Percentiles rank a stretch among this genome's conserved stretches.
phyloP scores from a whole-genome alignment of 2,329 filamentous ascomycete species.

The Ascochyta fabae region DNA sequence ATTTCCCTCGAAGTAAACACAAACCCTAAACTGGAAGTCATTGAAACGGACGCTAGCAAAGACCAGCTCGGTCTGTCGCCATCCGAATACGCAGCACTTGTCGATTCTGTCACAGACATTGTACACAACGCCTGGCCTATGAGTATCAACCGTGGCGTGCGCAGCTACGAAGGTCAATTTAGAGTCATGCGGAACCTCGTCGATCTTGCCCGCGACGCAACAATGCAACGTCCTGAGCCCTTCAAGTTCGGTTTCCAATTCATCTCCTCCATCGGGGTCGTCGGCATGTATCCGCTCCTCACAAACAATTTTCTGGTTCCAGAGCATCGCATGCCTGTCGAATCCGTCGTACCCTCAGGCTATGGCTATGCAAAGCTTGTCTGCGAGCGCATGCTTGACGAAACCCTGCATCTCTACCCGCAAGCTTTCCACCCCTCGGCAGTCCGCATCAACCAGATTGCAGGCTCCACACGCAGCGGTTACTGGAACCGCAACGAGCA shows the following conservation, averaged over 20 bases:
- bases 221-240: conserved; percentile 9
- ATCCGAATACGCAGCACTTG: conserved; percentile 47
- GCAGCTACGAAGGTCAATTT: conserved; percentile 60
- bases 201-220: conserved; percentile 50
- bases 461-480: conserved; percentile 57
- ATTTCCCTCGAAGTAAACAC: not conserved
- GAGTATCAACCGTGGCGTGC: conserved; percentile 59
- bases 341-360: conserved; percentile 53
- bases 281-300: conserved; percentile 40
- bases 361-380: conserved; percentile 61
- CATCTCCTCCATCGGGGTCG: conserved; percentile 52
- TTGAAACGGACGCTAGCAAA: too few relatives aligned
- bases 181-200: conserved; percentile 59
- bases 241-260: conserved; percentile 47
- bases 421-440: conserved; percentile 53
- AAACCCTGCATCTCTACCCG: conserved; percentile 55
- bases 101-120: conserved; percentile 54
- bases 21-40: too few relatives aligned
- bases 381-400: conserved; percentile 59
- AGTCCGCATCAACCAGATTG: conserved; percentile 60
- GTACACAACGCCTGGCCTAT: conserved; percentile 64
- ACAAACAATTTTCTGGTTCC: conserved; percentile 42
- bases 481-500: conserved; percentile 64
- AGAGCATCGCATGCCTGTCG: conserved; percentile 51
- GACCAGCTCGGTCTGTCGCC: too few relatives aligned